phyloP scores from a whole-genome alignment of 73 alveolate species.

The Tetrahymena malaccensis region DNA sequence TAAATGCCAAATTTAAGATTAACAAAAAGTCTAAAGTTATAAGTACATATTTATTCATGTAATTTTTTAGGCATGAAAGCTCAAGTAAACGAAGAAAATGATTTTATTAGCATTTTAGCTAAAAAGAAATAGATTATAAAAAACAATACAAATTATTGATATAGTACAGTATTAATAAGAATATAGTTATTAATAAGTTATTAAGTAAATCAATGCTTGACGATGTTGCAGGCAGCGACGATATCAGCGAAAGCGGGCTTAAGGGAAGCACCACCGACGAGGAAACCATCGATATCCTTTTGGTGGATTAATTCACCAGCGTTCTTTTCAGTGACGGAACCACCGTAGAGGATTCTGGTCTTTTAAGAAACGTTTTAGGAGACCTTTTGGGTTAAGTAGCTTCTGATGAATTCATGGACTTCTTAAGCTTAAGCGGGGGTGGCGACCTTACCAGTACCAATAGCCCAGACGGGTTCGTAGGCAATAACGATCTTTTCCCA shows the following conservation, averaged over 20 bases:
- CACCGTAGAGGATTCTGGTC: constrained; percentile 97
- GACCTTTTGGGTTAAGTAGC: constrained; percentile 77
- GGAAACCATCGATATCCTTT: constrained; percentile 93
- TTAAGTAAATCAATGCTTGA: neutral
- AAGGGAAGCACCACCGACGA: constrained; percentile 95
- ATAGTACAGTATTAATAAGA: neutral
- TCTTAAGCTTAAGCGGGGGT: constrained; percentile 97
- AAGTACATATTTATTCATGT: neutral
- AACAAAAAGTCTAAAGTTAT: neutral
- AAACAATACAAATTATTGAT: neutral
- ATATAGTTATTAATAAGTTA: neutral
- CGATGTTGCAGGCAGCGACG: constrained; percentile 44
- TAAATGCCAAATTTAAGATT: neutral
- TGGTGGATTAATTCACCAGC: constrained; percentile 86
- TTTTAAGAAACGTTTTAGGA: constrained; percentile 62
- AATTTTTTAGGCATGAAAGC: neutral
- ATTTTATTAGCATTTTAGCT: neutral
- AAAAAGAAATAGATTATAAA: neutral
- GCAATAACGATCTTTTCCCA: constrained; percentile 94
- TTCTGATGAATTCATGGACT: constrained; percentile 88
- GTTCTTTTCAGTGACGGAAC: constrained; percentile 94
- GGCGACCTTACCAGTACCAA: constrained; percentile 99
- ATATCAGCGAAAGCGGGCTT: constrained; percentile 76
- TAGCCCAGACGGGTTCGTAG: constrained; percentile 99
- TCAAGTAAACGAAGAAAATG: neutral